phyloP scores from a whole-genome alignment of 139 green algal genomes.

The Tetradesmus obliquus region DNA sequence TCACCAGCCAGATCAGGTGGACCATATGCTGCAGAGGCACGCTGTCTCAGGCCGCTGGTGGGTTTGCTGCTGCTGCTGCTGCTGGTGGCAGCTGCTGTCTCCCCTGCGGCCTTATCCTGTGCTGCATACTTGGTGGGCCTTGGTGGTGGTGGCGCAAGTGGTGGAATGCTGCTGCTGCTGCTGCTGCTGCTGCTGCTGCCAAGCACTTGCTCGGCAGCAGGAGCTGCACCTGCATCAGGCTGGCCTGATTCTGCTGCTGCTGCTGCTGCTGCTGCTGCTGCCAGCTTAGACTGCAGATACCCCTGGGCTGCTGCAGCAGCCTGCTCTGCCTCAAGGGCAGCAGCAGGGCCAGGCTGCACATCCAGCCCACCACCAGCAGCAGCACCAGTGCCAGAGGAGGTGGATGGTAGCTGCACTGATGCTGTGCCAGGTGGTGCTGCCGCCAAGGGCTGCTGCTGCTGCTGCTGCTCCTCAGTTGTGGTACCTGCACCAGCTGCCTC shows the following conservation, averaged over 20 bases:
- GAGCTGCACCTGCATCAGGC: neutral
- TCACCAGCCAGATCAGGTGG: neutral
- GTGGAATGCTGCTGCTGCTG: neutral
- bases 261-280: neutral
- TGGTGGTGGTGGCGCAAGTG: neutral
- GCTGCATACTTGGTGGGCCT: neutral
- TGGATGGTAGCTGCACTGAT: neutral
- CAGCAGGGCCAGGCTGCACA: neutral
- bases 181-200: neutral
- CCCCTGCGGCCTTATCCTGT: slow-evolving; percentile 17
- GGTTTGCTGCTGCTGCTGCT: neutral
- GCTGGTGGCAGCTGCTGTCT: neutral
- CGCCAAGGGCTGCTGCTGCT: neutral
- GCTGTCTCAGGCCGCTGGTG: slow-evolving; percentile 7
- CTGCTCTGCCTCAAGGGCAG: neutral
- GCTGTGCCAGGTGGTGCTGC: neutral
- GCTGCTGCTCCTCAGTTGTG: neutral
- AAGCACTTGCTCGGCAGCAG: no score
- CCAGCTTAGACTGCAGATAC: neutral
- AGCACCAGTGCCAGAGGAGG: neutral
- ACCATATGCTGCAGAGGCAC: neutral
- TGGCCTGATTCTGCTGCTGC: neutral
- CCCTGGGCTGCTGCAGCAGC: neutral
- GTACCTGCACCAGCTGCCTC: neutral
- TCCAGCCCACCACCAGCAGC: neutral